These are phyloP conservation scores for Rhizoctonia solani DNA, from an alignment of 1,284 basidiomycete species.

Conservation along the genomic window DNA sequence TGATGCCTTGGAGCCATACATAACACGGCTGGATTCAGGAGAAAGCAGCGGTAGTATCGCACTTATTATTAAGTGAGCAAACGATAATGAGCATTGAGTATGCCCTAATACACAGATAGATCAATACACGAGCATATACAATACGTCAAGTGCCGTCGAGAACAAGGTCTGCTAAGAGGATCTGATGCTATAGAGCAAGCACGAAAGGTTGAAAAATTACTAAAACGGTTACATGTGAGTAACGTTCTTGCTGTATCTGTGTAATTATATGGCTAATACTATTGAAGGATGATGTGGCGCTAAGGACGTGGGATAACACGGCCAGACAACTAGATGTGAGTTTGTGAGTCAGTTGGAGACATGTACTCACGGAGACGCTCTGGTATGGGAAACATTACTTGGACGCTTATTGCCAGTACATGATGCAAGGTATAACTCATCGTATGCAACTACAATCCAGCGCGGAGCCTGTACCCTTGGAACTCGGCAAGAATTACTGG, in stretches of 20 bases:
- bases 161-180: too few relatives aligned
- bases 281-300: too few relatives aligned
- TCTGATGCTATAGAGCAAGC: too few relatives aligned
- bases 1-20: neutral
- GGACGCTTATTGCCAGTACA: neutral
- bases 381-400: neutral
- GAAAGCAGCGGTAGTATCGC: neutral
- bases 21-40: neutral
- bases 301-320: too few relatives aligned
- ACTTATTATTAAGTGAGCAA: neutral
- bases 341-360: too few relatives aligned
- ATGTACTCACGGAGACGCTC: neutral
- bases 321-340: neutral
- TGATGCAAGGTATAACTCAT: neutral
- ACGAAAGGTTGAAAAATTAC: too few relatives aligned
- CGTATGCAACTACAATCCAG: neutral
- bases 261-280: too few relatives aligned
- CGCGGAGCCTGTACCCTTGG: conserved; percentile 23
- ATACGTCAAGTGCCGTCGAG: neutral
- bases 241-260: too few relatives aligned
- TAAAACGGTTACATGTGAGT: too few relatives aligned
- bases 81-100: neutral
- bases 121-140: neutral
- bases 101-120: neutral
- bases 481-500: conserved; percentile 37